Conservation (phyloP, 441 rosid genomes). For the Corymbia calophylla region DNA sequence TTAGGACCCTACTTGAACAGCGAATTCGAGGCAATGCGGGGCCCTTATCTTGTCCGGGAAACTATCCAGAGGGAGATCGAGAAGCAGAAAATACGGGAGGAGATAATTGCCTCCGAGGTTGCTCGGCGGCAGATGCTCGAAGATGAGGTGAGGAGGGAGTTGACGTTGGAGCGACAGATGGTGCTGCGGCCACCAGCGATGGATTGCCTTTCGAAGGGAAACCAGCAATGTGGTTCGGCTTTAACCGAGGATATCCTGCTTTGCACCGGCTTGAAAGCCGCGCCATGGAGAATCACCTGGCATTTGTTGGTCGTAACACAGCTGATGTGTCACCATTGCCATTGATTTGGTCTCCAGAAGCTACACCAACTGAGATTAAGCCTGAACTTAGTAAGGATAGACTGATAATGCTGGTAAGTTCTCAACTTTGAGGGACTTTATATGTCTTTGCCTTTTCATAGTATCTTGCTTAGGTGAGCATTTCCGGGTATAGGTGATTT, state of each 20-base stretch:
- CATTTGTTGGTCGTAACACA: slow-evolving; percentile 1
- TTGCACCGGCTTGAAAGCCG: slow-evolving; percentile 2
- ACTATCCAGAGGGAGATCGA: slow-evolving; percentile 25
- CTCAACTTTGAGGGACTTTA: background rate
- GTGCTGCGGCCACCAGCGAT: slow-evolving; percentile 1
- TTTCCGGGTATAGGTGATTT: background rate
- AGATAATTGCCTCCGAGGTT: slow-evolving; percentile 33
- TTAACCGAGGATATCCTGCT: slow-evolving; percentile 4
- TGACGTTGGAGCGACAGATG: slow-evolving; percentile 38
- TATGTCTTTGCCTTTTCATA: background rate
- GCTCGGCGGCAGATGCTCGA: slow-evolving; percentile 25
- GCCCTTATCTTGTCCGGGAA: background rate
- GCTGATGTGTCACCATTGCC: background rate
- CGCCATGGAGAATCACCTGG: background rate
- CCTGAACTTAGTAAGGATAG: slow-evolving; percentile 17
- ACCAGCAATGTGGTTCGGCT: slow-evolving; percentile 9
- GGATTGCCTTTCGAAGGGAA: slow-evolving; percentile 18
- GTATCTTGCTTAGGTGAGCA: background rate
- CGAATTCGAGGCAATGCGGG: background rate
- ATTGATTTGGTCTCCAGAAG: background rate
- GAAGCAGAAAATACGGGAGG: slow-evolving; percentile 35
- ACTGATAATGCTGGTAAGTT: slow-evolving; percentile 30
- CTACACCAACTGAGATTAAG: background rate
- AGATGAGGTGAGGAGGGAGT: slow-evolving; percentile 43
- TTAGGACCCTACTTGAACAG: background rate